phyloP scores from a whole-genome alignment of 345 rosid species.

The Geranium rotundifolium region DNA sequence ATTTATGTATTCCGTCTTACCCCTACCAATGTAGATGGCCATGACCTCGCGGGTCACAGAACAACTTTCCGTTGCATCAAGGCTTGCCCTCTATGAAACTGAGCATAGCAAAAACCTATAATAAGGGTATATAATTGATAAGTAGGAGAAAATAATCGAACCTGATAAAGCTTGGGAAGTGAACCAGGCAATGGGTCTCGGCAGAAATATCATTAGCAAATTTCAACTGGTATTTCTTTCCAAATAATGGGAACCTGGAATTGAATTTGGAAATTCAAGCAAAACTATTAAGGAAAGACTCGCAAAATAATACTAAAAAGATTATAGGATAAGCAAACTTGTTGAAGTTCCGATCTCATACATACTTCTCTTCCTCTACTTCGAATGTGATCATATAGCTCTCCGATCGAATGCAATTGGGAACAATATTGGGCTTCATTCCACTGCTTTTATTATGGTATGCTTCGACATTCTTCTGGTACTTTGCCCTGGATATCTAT shows the following conservation, averaged over 20 bases:
- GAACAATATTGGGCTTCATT: conserved; percentile 76
- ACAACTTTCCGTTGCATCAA: too few species aligned
- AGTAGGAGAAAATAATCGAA: conserved; percentile 2
- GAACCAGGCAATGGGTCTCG: conserved; percentile 91
- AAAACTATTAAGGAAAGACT: conserved; percentile 1
- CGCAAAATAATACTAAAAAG: background rate
- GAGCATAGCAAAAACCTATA: background rate
- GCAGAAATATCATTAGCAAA: conserved; percentile 66
- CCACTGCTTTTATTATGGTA: conserved; percentile 75
- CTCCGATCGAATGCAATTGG: conserved; percentile 89
- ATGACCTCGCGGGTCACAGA: too few species aligned
- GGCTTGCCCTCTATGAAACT: too few species aligned
- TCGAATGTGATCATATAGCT: conserved; percentile 88
- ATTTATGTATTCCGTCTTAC: too few species aligned
- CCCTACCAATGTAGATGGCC: too few species aligned
- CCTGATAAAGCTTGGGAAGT: conserved; percentile 97
- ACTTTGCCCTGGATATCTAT: conserved; percentile 66
- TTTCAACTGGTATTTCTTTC: conserved; percentile 87
- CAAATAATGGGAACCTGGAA: conserved; percentile 83
- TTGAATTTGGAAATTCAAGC: background rate
- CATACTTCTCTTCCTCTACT: conserved; percentile 93
- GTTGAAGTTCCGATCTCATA: background rate
- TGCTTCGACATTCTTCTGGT: conserved; percentile 97
- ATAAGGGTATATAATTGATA: background rate
- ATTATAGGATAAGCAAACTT: background rate